Conservation (phyloP, 257 asterid genomes). For the Jaltomata sinuosa region DNA sequence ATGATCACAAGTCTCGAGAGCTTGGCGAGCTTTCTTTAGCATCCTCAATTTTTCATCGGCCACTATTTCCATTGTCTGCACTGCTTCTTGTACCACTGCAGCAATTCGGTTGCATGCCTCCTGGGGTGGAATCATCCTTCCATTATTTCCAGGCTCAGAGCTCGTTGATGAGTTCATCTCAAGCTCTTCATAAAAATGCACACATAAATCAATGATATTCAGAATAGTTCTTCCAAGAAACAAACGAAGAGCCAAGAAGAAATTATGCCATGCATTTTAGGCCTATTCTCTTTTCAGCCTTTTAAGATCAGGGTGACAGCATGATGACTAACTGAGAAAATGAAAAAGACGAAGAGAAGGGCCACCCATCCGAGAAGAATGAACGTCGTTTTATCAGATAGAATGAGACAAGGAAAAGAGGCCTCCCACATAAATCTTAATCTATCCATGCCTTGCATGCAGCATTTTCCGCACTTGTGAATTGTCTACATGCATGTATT, state of each 20-base stretch:
- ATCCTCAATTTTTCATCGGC: conserved; percentile 78
- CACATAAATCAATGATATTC: background rate
- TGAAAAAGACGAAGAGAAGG: background rate
- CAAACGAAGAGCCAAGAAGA: background rate
- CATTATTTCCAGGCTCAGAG: conserved; percentile 54
- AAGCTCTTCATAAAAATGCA: conserved; percentile 35
- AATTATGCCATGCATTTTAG: background rate
- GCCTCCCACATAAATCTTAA: background rate
- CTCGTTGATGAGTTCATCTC: conserved; percentile 51
- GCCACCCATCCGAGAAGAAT: background rate
- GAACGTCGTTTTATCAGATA: background rate
- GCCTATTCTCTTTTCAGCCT: background rate
- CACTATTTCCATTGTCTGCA: conserved; percentile 77
- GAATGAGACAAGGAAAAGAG: background rate
- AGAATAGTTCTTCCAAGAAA: background rate
- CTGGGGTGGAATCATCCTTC: conserved; percentile 63
- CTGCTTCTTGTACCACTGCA: conserved; percentile 93
- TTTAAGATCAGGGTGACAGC: background rate
- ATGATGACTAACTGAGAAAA: background rate
- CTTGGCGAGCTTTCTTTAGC: conserved; percentile 74
- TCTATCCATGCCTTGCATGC: background rate
- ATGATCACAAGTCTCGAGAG: conserved; percentile 83
- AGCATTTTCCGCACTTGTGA: background rate
- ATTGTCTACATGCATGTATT: background rate
- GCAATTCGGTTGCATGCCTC: conserved; percentile 84